A percentile compares a stretch with the other conserved stretches of the same genome.
Evolutionary conservation across 2,329 filamentous ascomycete genomes (phyloP).

Genomic region (Daldinia sp.): DNA sequence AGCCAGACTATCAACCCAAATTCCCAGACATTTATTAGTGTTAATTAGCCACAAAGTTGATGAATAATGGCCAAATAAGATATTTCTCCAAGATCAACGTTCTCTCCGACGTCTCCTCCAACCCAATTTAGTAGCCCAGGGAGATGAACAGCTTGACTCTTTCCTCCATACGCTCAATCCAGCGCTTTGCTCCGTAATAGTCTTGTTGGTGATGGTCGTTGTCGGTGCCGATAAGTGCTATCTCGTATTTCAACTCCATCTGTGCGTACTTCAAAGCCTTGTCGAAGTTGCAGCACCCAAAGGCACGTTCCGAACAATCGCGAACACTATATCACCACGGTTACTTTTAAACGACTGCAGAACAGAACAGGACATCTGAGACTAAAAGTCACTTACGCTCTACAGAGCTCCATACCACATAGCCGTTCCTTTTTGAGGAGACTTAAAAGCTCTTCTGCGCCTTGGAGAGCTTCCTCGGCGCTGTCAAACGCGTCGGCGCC

Average conservation of each 20-base stretch:
- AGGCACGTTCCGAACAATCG: conserved; percentile 29
- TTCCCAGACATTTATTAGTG: background rate
- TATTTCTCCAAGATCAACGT: background rate
- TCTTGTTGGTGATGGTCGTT: conserved; percentile 12
- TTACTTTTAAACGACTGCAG: background rate
- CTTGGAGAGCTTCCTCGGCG: conserved; percentile 12
- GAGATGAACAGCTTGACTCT: background rate
- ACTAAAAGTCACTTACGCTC: conserved; percentile 15
- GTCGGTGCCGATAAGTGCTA: conserved; percentile 24
- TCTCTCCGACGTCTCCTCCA: background rate
- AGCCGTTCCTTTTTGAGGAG: conserved; percentile 23
- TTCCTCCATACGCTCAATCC: conserved; percentile 12
- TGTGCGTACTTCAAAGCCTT: conserved; percentile 18
- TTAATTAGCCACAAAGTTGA: background rate
- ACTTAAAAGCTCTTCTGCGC: conserved; percentile 24
- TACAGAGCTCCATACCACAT: conserved; percentile 25
- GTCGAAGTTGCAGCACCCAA: background rate
- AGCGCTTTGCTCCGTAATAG: conserved; percentile 19
- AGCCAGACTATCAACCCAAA: no score
- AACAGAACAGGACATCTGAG: background rate
- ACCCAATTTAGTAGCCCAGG: background rate
- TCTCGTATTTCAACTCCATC: conserved; percentile 25
- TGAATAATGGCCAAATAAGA: background rate
- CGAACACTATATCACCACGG: conserved; percentile 16
- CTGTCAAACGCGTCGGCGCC: no score